Conservation (phyloP, 345 rosid genomes). For the Melaleuca alternifolia region DNA sequence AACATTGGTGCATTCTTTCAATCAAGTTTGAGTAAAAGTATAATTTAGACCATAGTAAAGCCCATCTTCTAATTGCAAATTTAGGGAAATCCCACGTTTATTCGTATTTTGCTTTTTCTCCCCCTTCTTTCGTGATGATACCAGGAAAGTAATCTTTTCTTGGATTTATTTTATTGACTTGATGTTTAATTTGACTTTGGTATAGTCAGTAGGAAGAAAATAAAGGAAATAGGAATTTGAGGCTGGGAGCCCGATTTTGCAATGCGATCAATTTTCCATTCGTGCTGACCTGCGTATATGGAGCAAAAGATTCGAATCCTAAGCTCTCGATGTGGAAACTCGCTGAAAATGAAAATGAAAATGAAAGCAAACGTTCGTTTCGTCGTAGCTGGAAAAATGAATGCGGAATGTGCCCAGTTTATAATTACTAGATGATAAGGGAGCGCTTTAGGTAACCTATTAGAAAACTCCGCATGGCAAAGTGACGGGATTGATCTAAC, state of each 20-base stretch:
- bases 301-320: background rate
- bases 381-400: background rate
- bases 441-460: background rate
- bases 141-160: background rate
- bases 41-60: background rate
- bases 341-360: background rate
- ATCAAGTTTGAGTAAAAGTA: background rate
- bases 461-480: background rate
- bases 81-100: background rate
- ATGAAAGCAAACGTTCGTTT: background rate
- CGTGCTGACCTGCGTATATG: background rate
- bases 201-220: background rate
- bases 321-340: background rate
- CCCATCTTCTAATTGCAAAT: background rate
- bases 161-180: background rate
- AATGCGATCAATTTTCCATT: background rate
- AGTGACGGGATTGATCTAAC: background rate
- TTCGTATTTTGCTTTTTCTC: background rate
- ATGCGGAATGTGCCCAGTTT: background rate
- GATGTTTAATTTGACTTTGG: background rate
- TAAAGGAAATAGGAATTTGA: background rate
- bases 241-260: background rate
- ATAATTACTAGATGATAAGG: background rate
- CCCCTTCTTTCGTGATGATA: background rate
- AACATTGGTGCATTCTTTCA: background rate